phyloP scores from a whole-genome alignment of 2,329 filamentous ascomycete genomes.

The Grosmannia penicillata region DNA sequence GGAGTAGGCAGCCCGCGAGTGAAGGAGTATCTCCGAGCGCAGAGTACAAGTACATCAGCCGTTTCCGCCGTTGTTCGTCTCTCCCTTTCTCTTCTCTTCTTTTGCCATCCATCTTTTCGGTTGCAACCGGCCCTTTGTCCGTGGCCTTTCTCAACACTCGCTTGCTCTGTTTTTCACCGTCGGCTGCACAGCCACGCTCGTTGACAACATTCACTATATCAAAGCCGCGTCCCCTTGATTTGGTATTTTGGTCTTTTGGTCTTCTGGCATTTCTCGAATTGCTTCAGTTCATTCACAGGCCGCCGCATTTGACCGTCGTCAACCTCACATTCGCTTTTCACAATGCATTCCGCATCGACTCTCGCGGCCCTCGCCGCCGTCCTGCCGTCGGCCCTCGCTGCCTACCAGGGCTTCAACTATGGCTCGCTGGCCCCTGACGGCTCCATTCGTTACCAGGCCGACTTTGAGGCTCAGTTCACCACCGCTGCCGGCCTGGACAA shows the following conservation, averaged over 20 bases:
- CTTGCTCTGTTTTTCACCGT: neutral
- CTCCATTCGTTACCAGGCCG: conserved; percentile 40
- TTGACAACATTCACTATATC: neutral
- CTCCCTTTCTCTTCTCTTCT: neutral
- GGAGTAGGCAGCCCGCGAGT: no score
- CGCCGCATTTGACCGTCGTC: neutral
- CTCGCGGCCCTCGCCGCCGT: conserved; percentile 10
- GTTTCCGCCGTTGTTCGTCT: neutral
- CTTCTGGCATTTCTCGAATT: neutral
- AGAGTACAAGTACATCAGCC: neutral
- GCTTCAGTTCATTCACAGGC: neutral
- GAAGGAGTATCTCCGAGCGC: no score
- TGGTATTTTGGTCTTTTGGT: neutral
- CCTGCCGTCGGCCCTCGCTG: conserved; percentile 16
- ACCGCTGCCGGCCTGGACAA: conserved; percentile 48
- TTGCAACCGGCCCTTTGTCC: neutral
- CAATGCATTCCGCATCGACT: conserved; percentile 6
- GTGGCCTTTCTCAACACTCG: neutral
- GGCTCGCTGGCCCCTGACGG: conserved; percentile 47
- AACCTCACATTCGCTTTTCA: neutral
- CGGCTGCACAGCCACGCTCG: neutral
- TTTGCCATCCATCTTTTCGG: neutral
- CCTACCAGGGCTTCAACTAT: conserved; percentile 56
- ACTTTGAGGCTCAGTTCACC: conserved; percentile 59
- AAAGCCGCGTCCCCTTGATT: neutral